Evolutionary conservation across 805 yeast species (phyloP), one percentile per base, ranked within the genome.

Genomic region (Wickerhamiella brachini): DNA sequence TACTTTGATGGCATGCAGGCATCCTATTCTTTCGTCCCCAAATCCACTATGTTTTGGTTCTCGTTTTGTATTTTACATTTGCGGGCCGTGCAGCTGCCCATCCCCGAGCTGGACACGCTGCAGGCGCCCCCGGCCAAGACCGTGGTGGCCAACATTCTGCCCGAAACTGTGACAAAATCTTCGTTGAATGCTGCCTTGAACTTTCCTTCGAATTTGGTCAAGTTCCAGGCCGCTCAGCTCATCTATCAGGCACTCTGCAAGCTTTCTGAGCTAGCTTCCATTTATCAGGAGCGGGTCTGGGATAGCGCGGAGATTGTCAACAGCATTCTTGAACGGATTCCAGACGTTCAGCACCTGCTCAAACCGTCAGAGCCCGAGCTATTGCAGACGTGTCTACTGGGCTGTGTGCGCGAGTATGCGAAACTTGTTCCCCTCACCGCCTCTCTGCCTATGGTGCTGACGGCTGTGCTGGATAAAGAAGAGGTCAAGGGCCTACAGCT

Each of bases 1-100:
- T 89, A 83, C 57, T 57, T 65, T 49, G 58, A 57, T 3, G 46
- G 42, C 38, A 24, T 62, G 31, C 55, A 56, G 3, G 54, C 53
- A 7, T 50, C 59, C 13, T 57, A 56, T 29, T 72, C 79, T 56
- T 83, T 85, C 61, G 94, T 85, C 54, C 95, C 97, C 0, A 77
- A 81, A 47, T 68, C 83, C 51, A 73, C 90, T 1, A 80, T 90
- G 12, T 86, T 83, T 68, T 89, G 94, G 88, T 71, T 87, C 46
- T 84, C 93, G 7, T 83, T 77, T 65, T 76, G 86, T 0, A 69
- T 81, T 23, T 64, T 86, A 2, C 67, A 81, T 45, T 72, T 80
- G 1, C 77, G 78, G 52, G 71, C 85, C 5, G 71, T 85, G n/a
- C 71, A 72, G 26, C 57, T 80, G 2, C 76, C 78, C 1, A 61